Evolutionary conservation across 2,329 filamentous ascomycete species (phyloP).

Genomic region (Thyridium curvatum): DNA sequence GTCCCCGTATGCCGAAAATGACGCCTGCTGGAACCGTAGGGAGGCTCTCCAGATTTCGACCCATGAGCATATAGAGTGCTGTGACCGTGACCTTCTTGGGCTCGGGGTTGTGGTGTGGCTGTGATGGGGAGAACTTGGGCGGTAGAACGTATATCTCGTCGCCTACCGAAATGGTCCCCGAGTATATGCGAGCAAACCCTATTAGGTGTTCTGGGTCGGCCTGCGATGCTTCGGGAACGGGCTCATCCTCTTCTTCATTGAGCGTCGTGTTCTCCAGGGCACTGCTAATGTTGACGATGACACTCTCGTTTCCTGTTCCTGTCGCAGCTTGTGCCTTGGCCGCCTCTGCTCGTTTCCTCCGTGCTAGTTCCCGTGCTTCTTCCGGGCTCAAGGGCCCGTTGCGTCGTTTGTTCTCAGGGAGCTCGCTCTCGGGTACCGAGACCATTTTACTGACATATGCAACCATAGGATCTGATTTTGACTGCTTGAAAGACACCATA

Average conservation of each 20-base stretch:
- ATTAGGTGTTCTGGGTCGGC: slow-evolving; percentile 81
- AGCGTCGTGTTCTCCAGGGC: not conserved
- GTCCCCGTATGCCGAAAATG: slow-evolving; percentile 88
- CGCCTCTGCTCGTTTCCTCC: slow-evolving; percentile 84
- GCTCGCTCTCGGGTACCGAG: slow-evolving; percentile 84
- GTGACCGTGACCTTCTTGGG: slow-evolving; percentile 81
- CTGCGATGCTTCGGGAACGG: slow-evolving; percentile 47
- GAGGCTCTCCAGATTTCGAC: slow-evolving; percentile 76
- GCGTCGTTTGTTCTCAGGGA: slow-evolving; percentile 77
- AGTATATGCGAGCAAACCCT: slow-evolving; percentile 91
- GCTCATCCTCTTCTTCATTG: slow-evolving; percentile 33
- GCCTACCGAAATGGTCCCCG: slow-evolving; percentile 80
- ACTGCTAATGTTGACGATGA: too few species aligned
- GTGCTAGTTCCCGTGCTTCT: slow-evolving; percentile 80
- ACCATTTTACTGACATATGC: slow-evolving; percentile 99
- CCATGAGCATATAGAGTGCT: slow-evolving; percentile 93
- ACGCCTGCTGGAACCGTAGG: slow-evolving; percentile 85
- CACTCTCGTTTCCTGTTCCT: too few species aligned
- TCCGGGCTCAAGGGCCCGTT: slow-evolving; percentile 72
- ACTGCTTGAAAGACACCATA: slow-evolving; percentile 73
- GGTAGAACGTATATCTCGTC: slow-evolving; percentile 87
- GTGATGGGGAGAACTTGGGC: slow-evolving; percentile 84
- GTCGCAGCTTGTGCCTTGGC: slow-evolving; percentile 66
- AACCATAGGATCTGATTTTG: slow-evolving; percentile 69
- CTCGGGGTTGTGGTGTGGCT: slow-evolving; percentile 63